Percentiles rank a stretch among this genome's conserved stretches.
Evolutionary conservation across 164 flowering plant species (phyloP).

Genomic region (Berberis thunbergii): DNA sequence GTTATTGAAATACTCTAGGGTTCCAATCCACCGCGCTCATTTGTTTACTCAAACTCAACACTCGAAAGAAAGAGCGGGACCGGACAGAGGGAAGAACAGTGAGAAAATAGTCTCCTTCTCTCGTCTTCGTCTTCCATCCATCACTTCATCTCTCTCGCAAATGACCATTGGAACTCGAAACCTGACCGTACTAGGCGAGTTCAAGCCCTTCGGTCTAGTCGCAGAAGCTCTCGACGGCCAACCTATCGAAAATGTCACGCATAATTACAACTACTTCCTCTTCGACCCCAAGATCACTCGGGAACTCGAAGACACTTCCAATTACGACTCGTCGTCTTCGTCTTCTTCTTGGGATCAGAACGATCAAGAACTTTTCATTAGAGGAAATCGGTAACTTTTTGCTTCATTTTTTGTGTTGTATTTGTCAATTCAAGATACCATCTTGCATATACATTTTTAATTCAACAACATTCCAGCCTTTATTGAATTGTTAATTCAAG

Average conservation of each 20-base stretch:
- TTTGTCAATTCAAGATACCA: no score
- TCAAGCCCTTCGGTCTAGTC: slow-evolving; percentile 84
- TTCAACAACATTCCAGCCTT: no score
- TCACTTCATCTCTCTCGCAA: no score
- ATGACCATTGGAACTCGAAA: slow-evolving; percentile 34
- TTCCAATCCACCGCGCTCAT: no score
- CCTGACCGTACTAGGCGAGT: slow-evolving; percentile 71
- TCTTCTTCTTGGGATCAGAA: slow-evolving; percentile 28
- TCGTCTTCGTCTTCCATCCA: no score
- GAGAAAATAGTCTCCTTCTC: no score
- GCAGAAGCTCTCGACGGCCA: slow-evolving; percentile 83
- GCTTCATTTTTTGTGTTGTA: background rate
- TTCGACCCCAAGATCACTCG: slow-evolving; percentile 51
- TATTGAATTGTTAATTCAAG: no score
- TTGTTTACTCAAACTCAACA: no score
- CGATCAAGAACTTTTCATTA: slow-evolving; percentile 87
- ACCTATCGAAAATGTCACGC: slow-evolving; percentile 27
- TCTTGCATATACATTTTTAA: no score
- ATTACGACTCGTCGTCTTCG: slow-evolving; percentile 14
- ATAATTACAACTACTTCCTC: slow-evolving; percentile 63
- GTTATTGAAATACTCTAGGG: no score
- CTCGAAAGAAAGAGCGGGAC: no score
- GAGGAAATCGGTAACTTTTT: slow-evolving; percentile 2
- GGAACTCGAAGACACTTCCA: slow-evolving; percentile 31
- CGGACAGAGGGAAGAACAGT: no score